Percentiles rank a stretch among this genome's conserved stretches.
Conservation (phyloP, 768 basidiomycete genomes). For the Lentinula lateritia region DNA sequence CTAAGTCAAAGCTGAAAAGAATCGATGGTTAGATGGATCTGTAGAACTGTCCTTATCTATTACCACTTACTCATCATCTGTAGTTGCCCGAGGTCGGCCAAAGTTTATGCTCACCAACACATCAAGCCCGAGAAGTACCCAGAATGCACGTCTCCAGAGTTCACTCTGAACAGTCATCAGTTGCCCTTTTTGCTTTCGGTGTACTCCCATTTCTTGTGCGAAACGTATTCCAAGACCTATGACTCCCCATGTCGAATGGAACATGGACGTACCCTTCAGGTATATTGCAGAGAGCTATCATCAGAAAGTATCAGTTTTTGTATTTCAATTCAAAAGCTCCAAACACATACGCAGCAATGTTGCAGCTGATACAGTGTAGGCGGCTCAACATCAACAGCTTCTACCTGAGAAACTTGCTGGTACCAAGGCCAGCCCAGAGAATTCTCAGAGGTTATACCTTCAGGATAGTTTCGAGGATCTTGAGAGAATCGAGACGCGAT, state of each 20-base stretch:
- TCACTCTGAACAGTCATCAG: slow-evolving; percentile 35
- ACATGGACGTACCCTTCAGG: slow-evolving; percentile 39
- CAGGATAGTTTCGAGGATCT: slow-evolving; percentile 36
- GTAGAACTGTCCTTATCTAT: neutral
- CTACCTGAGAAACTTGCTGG: slow-evolving; percentile 39
- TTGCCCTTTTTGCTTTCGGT: slow-evolving; percentile 14
- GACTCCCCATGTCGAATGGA: slow-evolving; percentile 35
- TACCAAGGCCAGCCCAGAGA: slow-evolving; percentile 28
- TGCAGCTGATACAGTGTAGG: slow-evolving; percentile 55
- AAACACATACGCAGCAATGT: slow-evolving; percentile 31
- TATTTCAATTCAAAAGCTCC: neutral
- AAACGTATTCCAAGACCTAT: slow-evolving; percentile 34
- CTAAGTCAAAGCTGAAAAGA: slow-evolving; percentile 29
- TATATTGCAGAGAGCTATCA: slow-evolving; percentile 42
- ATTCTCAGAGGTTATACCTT: neutral
- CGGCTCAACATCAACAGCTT: slow-evolving; percentile 40
- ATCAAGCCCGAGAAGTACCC: slow-evolving; percentile 5
- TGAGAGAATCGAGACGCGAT: slow-evolving; percentile 35
- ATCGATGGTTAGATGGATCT: neutral
- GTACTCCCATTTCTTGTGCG: slow-evolving; percentile 38
- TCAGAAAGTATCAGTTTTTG: neutral
- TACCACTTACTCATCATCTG: slow-evolving; percentile 32
- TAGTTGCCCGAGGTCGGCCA: slow-evolving; percentile 43
- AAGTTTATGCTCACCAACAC: slow-evolving; percentile 18
- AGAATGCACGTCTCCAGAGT: slow-evolving; percentile 11